phyloP scores from a whole-genome alignment of 805 yeast genomes.

The Clavispora phyllophila region DNA sequence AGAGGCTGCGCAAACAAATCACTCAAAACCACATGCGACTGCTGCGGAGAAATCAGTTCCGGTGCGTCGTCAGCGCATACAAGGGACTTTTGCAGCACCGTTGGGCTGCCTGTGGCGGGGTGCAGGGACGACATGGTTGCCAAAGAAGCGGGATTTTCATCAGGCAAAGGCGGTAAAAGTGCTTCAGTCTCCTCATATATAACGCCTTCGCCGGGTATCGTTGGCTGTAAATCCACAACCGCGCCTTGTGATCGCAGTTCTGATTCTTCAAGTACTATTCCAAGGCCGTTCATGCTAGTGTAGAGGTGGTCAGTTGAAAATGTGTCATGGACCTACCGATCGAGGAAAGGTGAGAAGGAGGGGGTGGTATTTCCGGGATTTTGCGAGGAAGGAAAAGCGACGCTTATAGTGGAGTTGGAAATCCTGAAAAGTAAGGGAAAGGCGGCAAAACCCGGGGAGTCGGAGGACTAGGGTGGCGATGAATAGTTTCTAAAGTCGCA shows the following conservation, averaged over 20 bases:
- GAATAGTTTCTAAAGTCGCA: background rate
- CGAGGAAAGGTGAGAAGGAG: background rate
- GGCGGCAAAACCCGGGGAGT: background rate
- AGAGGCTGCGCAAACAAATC: constrained; percentile 1
- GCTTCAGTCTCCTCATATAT: constrained; percentile 9
- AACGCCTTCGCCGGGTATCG: constrained; percentile 7
- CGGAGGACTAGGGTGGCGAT: background rate
- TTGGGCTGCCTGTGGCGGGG: constrained; percentile 3
- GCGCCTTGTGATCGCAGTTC: constrained; percentile 11
- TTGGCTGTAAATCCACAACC: constrained; percentile 8
- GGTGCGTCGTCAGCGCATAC: background rate
- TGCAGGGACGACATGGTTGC: constrained; percentile 3
- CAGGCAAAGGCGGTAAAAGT: constrained; percentile 23
- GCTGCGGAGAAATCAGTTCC: background rate
- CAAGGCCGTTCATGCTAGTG: constrained; percentile 13
- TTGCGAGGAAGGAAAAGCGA: background rate
- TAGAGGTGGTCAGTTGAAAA: background rate
- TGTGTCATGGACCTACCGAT: background rate
- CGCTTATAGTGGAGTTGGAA: no score
- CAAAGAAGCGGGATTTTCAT: constrained; percentile 3
- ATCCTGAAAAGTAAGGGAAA: background rate
- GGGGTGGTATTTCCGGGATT: background rate
- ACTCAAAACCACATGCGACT: background rate
- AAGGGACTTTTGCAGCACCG: background rate
- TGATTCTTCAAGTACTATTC: constrained; percentile 16